Evolutionary conservation across 495 filamentous ascomycete species (phyloP).

Genomic region (Glutinoglossum americanum): DNA sequence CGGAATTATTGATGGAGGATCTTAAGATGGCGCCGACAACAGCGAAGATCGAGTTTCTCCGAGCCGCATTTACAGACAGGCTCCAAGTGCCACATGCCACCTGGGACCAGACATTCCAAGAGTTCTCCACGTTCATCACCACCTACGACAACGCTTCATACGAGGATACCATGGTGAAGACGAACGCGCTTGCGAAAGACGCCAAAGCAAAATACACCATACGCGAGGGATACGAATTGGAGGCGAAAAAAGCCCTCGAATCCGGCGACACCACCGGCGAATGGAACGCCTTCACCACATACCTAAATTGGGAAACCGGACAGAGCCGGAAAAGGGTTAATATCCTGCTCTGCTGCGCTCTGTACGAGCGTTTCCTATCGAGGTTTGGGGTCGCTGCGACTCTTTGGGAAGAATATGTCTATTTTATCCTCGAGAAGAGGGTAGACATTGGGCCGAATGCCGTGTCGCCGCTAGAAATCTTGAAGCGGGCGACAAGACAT

Average conservation of each 20-base stretch:
- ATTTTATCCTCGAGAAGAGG: slow-evolving; percentile 36
- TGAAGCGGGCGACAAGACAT: slow-evolving; percentile 62
- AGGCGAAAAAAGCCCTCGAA: slow-evolving; percentile 35
- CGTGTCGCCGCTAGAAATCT: slow-evolving; percentile 23
- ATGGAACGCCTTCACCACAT: slow-evolving; percentile 41
- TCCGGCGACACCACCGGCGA: slow-evolving; percentile 33
- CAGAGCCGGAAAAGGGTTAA: slow-evolving; percentile 32
- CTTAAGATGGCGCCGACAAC: slow-evolving; percentile 31
- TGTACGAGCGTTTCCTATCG: slow-evolving; percentile 57
- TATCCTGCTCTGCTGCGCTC: slow-evolving; percentile 42
- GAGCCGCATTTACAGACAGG: slow-evolving; percentile 47
- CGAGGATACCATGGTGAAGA: slow-evolving; percentile 57
- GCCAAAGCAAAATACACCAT: slow-evolving; percentile 45
- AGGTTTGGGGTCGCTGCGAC: slow-evolving; percentile 44
- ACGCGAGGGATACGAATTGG: slow-evolving; percentile 52
- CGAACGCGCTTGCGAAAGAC: slow-evolving; percentile 38
- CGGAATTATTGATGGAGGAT: slow-evolving; percentile 38
- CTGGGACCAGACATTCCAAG: slow-evolving; percentile 70
- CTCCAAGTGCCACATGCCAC: slow-evolving; percentile 60
- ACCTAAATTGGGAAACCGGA: slow-evolving; percentile 63
- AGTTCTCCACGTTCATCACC: slow-evolving; percentile 62
- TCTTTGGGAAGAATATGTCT: slow-evolving; percentile 65
- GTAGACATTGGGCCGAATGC: background rate
- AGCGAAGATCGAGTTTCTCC: slow-evolving; percentile 40
- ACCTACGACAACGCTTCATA: slow-evolving; percentile 52